Percentiles rank a stretch among this genome's conserved stretches.
Conservation (phyloP, 768 basidiomycete species). For the Leccinellum albellum region DNA sequence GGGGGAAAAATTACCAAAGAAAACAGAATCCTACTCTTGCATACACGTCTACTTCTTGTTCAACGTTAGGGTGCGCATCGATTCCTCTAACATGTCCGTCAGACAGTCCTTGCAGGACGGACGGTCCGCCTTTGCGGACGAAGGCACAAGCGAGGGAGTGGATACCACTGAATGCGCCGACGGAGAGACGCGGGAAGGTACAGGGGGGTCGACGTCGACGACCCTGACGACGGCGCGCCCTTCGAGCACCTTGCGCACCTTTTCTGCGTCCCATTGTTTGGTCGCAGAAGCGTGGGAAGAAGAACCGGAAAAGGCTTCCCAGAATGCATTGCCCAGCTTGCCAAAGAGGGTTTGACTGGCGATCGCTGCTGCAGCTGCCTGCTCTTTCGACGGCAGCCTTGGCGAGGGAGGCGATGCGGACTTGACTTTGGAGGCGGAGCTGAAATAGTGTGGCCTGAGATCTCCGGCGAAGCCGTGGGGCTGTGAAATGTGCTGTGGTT, state of each 20-base stretch:
- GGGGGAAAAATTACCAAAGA: not conserved
- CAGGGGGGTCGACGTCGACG: slow-evolving; percentile 62
- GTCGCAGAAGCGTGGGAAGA: slow-evolving; percentile 17
- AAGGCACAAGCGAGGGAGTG: not conserved
- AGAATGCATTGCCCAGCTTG: slow-evolving; percentile 74
- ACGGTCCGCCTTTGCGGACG: slow-evolving; percentile 17
- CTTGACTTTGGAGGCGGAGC: slow-evolving; percentile 8
- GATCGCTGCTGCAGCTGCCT: slow-evolving; percentile 51
- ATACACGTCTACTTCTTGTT: slow-evolving; percentile 41
- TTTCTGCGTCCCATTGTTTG: slow-evolving; percentile 64
- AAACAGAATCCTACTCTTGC: not conserved
- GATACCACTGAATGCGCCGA: not conserved
- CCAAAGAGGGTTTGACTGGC: slow-evolving; percentile 73
- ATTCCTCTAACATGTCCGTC: slow-evolving; percentile 57
- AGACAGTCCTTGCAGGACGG: slow-evolving; percentile 21
- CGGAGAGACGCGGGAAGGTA: not conserved
- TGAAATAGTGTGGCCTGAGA: slow-evolving; percentile 38
- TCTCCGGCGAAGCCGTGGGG: slow-evolving; percentile 38
- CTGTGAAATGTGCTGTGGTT: slow-evolving; percentile 17
- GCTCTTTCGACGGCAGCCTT: slow-evolving; percentile 29
- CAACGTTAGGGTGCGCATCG: slow-evolving; percentile 63
- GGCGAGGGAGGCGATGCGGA: slow-evolving; percentile 41
- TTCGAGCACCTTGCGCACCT: slow-evolving; percentile 76
- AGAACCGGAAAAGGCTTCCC: slow-evolving; percentile 80
- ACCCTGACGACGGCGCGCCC: slow-evolving; percentile 77